phyloP scores from a whole-genome alignment of 352 stramenopile species.

The Stephanocyclus meneghinianus region DNA sequence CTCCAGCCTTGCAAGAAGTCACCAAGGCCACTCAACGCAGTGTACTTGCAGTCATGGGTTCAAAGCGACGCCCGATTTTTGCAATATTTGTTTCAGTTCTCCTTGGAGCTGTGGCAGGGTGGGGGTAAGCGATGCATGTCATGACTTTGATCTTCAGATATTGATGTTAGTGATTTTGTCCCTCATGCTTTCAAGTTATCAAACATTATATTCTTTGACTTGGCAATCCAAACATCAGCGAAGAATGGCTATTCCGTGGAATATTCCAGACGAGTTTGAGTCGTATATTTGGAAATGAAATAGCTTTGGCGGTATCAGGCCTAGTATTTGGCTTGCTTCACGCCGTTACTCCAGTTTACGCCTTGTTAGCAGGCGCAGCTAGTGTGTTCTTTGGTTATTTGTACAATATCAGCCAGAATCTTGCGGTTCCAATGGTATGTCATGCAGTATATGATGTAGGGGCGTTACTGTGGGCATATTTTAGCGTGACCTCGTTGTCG shows the following conservation, averaged over 20 bases:
- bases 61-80: constrained; percentile 53
- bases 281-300: constrained; percentile 20
- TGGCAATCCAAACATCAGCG: constrained; percentile 46
- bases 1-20: constrained; percentile 65
- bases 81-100: constrained; percentile 47
- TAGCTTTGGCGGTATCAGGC: constrained; percentile 57
- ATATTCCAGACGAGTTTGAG: constrained; percentile 68
- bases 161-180: not conserved
- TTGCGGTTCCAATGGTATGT: constrained; percentile 74
- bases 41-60: constrained; percentile 69
- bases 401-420: constrained; percentile 62
- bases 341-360: constrained; percentile 80
- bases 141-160: not conserved
- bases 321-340: constrained; percentile 80
- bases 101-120: constrained; percentile 24
- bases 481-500: constrained; percentile 53
- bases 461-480: constrained; percentile 77
- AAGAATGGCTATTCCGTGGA: constrained; percentile 82
- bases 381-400: constrained; percentile 79
- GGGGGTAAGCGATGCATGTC: not conserved
- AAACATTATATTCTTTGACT: constrained; percentile 39
- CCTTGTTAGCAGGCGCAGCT: constrained; percentile 61
- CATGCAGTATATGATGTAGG: constrained; percentile 80
- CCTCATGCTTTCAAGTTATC: not conserved
- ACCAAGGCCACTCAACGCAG: constrained; percentile 71